phyloP scores from a whole-genome alignment of 2,329 filamentous ascomycete species.

The Tolypocladium ophioglossoides region DNA sequence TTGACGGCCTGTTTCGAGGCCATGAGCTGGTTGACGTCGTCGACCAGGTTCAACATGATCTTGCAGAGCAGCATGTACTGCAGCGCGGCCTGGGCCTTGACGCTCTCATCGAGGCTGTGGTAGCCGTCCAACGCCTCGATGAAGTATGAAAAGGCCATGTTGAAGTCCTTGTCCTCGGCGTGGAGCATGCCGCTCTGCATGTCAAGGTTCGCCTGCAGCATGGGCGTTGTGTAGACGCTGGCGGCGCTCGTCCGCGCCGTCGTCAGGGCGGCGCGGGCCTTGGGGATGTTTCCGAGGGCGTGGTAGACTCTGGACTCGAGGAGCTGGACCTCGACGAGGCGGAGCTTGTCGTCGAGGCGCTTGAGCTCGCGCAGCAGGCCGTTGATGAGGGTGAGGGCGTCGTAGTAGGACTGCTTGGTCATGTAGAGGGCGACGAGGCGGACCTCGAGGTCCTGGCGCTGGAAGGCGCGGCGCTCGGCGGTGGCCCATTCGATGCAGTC shows the following conservation, averaged over 20 bases:
- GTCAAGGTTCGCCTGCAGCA: constrained; percentile 90
- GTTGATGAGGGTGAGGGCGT: constrained; percentile 94
- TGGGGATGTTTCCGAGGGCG: constrained; percentile 90
- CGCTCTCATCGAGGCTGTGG: constrained; percentile 78
- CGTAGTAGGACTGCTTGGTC: constrained; percentile 95
- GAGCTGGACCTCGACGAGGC: constrained; percentile 94
- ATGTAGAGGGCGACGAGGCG: constrained; percentile 90
- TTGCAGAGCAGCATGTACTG: constrained; percentile 99
- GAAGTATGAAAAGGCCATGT: constrained; percentile 97
- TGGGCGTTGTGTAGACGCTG: constrained; percentile 91
- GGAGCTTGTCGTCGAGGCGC: constrained; percentile 95
- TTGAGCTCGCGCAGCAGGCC: constrained; percentile 92
- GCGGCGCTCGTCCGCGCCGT: constrained; percentile 91
- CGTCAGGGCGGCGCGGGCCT: constrained; percentile 88
- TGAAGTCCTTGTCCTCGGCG: constrained; percentile 98
- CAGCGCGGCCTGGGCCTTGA: constrained; percentile 87
- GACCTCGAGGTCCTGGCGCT: constrained; percentile 96
- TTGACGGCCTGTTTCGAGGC: constrained; percentile 92
- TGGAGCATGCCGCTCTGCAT: constrained; percentile 99
- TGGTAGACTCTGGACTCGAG: constrained; percentile 97
- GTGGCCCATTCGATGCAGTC: constrained; percentile 99
- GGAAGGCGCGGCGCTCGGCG: constrained; percentile 85
- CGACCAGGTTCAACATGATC: constrained; percentile 95
- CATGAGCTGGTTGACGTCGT: constrained; percentile 94
- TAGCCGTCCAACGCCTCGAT: constrained; percentile 98